Conservation (phyloP, 768 basidiomycete species). For the Chalciporus sphaerocephalus region DNA sequence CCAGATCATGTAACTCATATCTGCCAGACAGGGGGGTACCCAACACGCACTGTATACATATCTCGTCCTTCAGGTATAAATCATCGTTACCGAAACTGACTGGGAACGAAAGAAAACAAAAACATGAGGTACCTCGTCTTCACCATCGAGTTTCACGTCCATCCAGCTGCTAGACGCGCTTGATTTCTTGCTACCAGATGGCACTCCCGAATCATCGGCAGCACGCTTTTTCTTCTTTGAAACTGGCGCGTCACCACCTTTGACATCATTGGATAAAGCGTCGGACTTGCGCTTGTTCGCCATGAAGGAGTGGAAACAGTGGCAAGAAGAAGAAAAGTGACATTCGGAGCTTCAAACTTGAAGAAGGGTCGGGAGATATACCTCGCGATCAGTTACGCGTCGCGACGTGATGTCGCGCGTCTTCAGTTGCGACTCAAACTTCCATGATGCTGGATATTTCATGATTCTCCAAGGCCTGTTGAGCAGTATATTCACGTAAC, state of each 20-base stretch:
- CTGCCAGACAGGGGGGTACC: background rate
- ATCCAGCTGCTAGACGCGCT: constrained; percentile 27
- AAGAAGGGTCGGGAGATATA: too few relatives aligned
- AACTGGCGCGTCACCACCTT: constrained; percentile 11
- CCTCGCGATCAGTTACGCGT: too few relatives aligned
- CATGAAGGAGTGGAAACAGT: constrained; percentile 18
- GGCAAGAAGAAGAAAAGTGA: background rate
- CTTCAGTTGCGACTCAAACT: too few relatives aligned
- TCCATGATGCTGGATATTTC: too few relatives aligned
- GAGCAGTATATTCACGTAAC: too few relatives aligned
- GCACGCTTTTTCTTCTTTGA: constrained; percentile 34
- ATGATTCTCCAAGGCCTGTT: too few relatives aligned
- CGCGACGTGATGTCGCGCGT: too few relatives aligned
- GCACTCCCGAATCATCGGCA: constrained; percentile 9
- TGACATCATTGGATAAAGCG: constrained; percentile 15
- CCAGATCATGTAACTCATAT: background rate
- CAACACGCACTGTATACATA: background rate
- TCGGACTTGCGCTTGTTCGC: constrained; percentile 44
- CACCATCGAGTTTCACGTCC: constrained; percentile 39
- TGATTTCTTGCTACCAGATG: constrained; percentile 17
- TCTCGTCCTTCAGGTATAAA: background rate
- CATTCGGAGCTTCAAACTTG: too few relatives aligned
- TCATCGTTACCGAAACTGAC: background rate
- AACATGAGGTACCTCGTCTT: constrained; percentile 35
- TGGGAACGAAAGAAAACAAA: background rate